phyloP scores from a whole-genome alignment of 2,329 filamentous ascomycete species.

The Hymenoscyphus salicellus region DNA sequence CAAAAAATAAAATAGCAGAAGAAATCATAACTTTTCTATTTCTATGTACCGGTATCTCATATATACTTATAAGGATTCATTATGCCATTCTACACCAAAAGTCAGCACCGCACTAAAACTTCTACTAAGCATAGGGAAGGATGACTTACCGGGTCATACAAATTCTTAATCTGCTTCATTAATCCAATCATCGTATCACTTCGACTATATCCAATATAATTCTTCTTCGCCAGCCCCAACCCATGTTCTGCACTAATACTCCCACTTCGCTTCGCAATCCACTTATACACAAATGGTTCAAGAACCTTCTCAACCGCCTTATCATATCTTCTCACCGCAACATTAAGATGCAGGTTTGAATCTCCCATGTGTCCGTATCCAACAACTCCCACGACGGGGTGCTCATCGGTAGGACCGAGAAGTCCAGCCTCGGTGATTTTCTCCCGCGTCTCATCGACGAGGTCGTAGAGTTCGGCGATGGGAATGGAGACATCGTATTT shows the following conservation, averaged over 20 bases:
- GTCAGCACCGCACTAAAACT: slow-evolving; percentile 24
- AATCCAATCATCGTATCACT: slow-evolving; percentile 80
- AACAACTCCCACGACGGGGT: slow-evolving; percentile 83
- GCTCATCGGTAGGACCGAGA: slow-evolving; percentile 69
- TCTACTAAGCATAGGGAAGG: background rate
- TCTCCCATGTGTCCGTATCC: slow-evolving; percentile 99
- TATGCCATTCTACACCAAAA: slow-evolving; percentile 72
- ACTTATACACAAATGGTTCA: slow-evolving; percentile 96
- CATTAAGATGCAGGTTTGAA: slow-evolving; percentile 89
- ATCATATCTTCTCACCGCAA: slow-evolving; percentile 78
- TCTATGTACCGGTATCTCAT: slow-evolving; percentile 35
- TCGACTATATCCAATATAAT: slow-evolving; percentile 89
- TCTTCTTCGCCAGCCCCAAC: slow-evolving; percentile 90
- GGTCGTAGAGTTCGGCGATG: slow-evolving; percentile 76
- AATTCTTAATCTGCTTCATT: slow-evolving; percentile 92
- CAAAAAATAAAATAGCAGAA: background rate
- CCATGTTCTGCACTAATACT: slow-evolving; percentile 98
- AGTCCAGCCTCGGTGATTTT: slow-evolving; percentile 72
- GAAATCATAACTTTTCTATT: background rate
- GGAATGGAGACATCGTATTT: slow-evolving; percentile 98
- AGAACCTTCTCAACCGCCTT: slow-evolving; percentile 81
- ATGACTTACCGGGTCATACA: slow-evolving; percentile 84
- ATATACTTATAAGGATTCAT: slow-evolving; percentile 99
- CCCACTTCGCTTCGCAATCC: slow-evolving; percentile 82
- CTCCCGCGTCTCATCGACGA: slow-evolving; percentile 81